Conservation (phyloP, 169 alveolate species). For the Plasmodium coatneyi region DNA sequence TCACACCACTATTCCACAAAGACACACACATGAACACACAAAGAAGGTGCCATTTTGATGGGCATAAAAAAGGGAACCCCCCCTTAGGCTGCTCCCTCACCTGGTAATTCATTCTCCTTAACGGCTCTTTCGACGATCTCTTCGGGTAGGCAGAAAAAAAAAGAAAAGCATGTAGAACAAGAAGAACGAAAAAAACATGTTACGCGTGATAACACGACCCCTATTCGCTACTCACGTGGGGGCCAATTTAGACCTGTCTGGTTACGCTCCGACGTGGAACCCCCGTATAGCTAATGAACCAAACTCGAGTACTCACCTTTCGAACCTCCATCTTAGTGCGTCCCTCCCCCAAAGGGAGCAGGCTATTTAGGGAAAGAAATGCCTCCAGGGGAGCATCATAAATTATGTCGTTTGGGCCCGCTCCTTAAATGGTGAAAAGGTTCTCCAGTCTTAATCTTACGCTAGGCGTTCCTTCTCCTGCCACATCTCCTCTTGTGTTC, state of each 20-base stretch:
- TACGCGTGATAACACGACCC: neutral
- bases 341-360: neutral
- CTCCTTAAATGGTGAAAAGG: neutral
- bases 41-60: neutral
- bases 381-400: neutral
- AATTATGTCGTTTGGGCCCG: neutral
- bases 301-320: neutral
- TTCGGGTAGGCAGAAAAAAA: constrained; percentile 35
- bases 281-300: neutral
- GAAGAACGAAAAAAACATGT: neutral
- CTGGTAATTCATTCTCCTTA: constrained; percentile 47
- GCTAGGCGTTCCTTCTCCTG: neutral
- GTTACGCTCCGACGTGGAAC: neutral
- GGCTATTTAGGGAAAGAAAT: neutral
- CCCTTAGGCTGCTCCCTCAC: neutral
- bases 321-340: neutral
- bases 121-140: constrained; percentile 66
- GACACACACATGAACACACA: neutral
- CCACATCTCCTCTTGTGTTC: neutral
- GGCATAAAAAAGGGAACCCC: neutral
- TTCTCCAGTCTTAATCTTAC: neutral
- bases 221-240: neutral
- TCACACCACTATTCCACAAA: neutral
- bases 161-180: neutral
- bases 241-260: neutral